Percentiles rank a stretch among this genome's conserved stretches.
These are phyloP conservation scores for Chamaecrista fasciculata DNA, from an alignment of 306 rosid genomes.

Conservation along the genomic window DNA sequence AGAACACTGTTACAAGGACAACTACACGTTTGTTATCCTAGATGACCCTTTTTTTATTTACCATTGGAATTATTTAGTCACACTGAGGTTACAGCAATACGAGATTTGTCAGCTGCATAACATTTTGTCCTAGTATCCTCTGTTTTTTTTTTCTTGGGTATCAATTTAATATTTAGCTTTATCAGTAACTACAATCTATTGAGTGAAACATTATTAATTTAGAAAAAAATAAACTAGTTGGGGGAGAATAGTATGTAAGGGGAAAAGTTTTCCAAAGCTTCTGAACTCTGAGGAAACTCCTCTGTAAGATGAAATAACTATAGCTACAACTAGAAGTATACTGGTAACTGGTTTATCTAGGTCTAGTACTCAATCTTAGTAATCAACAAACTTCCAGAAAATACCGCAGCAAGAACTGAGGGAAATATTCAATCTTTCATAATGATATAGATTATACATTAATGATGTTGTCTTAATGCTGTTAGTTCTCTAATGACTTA, in stretches of 20 bases:
- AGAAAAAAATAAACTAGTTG: background rate
- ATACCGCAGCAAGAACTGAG: conserved; percentile 5
- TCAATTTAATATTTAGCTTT: conserved; percentile 12
- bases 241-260: background rate
- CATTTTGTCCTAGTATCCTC: background rate
- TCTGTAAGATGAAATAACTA: background rate
- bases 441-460: background rate
- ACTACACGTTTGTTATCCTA: conserved; percentile 2
- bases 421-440: background rate
- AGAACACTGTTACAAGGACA: conserved; percentile 14
- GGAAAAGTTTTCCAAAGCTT: conserved; percentile 16
- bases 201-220: background rate
- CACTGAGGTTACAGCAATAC: background rate
- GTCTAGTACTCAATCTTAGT: conserved; percentile 5
- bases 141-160: background rate
- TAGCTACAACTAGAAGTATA: too few relatives aligned
- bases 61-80: conserved; percentile 14
- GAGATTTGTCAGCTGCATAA: conserved; percentile 15
- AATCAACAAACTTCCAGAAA: conserved; percentile 13
- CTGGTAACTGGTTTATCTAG: conserved; percentile 13
- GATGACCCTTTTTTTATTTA: conserved; percentile 4
- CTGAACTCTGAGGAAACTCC: conserved; percentile 6
- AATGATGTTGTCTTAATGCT: conserved; percentile 15
- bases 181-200: background rate
- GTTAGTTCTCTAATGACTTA: conserved; percentile 35